Percentiles rank a stretch among this genome's conserved stretches.
phyloP scores from a whole-genome alignment of 208 protist genomes.

The Naegleria lovaniensis region DNA sequence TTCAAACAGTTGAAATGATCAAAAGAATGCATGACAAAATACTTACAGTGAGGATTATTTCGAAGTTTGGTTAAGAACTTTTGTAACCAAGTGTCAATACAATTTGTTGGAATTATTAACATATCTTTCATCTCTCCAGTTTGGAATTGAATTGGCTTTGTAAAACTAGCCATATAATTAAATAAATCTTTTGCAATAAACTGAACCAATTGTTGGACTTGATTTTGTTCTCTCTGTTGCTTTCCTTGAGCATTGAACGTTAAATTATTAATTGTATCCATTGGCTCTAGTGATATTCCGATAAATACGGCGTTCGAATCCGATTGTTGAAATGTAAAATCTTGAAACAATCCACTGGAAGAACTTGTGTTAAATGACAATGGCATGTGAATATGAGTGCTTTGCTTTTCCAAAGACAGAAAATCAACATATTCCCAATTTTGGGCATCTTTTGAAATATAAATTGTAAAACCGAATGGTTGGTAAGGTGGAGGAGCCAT shows the following conservation, averaged over 20 bases:
- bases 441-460: not conserved
- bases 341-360: not conserved
- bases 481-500: not conserved
- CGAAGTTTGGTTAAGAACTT: not conserved
- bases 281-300: not conserved
- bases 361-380: not conserved
- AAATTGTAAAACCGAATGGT: not conserved
- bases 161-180: not conserved
- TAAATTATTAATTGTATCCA: constrained; percentile 6
- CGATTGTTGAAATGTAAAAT: not conserved
- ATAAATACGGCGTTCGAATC: not conserved
- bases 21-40: not conserved
- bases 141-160: not conserved
- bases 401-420: not conserved
- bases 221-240: not conserved
- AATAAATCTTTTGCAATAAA: constrained; percentile 16
- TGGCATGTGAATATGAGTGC: not conserved
- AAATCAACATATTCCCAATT: constrained; percentile 8
- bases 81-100: not conserved
- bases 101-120: not conserved
- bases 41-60: constrained; percentile 3
- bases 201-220: not conserved
- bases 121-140: not conserved
- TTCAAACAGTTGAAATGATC: not conserved
- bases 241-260: not conserved